Percentiles rank a stretch among this genome's conserved stretches.
phyloP scores from a whole-genome alignment of 139 green algal genomes.

The Chlamydomonas incerta region DNA sequence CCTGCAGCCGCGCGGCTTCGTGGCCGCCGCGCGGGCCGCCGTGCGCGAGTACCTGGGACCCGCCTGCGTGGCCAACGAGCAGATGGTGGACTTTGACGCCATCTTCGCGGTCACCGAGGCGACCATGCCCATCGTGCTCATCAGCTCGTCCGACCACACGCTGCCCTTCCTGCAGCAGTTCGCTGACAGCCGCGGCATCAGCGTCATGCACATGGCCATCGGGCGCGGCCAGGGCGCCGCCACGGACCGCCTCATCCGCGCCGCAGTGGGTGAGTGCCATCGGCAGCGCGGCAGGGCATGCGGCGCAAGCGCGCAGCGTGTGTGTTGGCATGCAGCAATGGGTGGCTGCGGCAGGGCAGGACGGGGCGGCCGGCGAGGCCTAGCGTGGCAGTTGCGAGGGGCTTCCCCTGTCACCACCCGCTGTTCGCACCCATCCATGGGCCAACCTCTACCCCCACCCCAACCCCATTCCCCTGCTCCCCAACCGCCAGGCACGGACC shows the following conservation, averaged over 20 bases:
- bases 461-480: background rate
- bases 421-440: too few species aligned
- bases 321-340: background rate
- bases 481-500: conserved; percentile 12
- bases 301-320: background rate
- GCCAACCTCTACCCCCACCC: too few species aligned
- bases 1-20: conserved; percentile 51
- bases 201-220: conserved; percentile 55
- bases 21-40: conserved; percentile 34
- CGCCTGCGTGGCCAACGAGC: conserved; percentile 39
- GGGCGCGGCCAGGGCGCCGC: conserved; percentile 50
- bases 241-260: conserved; percentile 51
- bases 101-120: conserved; percentile 36
- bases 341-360: background rate
- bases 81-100: conserved; percentile 51
- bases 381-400: too few species aligned
- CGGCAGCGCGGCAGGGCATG: background rate
- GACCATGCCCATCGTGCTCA: conserved; percentile 53
- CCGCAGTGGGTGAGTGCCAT: conserved; percentile 23
- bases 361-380: too few species aligned
- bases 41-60: conserved; percentile 45
- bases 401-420: background rate
- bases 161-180: conserved; percentile 58
- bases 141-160: conserved; percentile 46
- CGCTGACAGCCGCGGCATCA: conserved; percentile 42